Evolutionary conservation across 2,329 filamentous ascomycete species (phyloP), one percentile per base, ranked within the genome.

Genomic region (Trichoderma atroviride): DNA sequence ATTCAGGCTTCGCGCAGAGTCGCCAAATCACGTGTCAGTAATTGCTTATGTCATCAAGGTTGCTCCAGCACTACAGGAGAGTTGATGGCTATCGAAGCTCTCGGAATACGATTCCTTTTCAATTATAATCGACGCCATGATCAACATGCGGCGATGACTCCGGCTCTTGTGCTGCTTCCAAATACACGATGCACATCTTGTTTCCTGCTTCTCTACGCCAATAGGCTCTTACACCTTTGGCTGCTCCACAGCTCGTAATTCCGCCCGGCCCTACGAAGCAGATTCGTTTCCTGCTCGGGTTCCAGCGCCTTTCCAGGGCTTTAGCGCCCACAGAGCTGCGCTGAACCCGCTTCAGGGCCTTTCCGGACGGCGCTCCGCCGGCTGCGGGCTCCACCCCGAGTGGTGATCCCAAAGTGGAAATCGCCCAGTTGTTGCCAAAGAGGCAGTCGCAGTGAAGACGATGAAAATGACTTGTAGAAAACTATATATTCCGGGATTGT

Each of bases 11-110:
- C 53, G 29, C 37, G 63, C 40, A 22, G 11, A 66, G 47, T 27
- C 63, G 63, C 63, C 63, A 66, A 27, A 29, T 66, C 63, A 66
- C 53, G 52, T 65, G 59, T 1, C 1, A 10, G 14, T 16, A 53
- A 50, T 4, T 4, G 22, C 19, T 52, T 56, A 61, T 11, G n/a
- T 61, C 40, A 33, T n/a, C 22, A 14, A 4, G 7, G 19, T 47
- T 4, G 43, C 1, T 19, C 40, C 3, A 22, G 13, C 27, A 27
- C n/a, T n/a, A n/a, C n/a, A n/a, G n/a, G 1, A 55, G 53, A 50
- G 43, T 22, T 50, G 19, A 50, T 7, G 9, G 3, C 22, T 7
- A 3, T 22, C 4, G 35, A 9, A n/a, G 40, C 40, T 43, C 40
- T 43, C 40, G 40, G 40, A 13, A n/a, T n/a, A 43, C 10, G 16